Conservation (phyloP, 2,329 filamentous ascomycete genomes). For the Phialemonium atrogriseum region DNA sequence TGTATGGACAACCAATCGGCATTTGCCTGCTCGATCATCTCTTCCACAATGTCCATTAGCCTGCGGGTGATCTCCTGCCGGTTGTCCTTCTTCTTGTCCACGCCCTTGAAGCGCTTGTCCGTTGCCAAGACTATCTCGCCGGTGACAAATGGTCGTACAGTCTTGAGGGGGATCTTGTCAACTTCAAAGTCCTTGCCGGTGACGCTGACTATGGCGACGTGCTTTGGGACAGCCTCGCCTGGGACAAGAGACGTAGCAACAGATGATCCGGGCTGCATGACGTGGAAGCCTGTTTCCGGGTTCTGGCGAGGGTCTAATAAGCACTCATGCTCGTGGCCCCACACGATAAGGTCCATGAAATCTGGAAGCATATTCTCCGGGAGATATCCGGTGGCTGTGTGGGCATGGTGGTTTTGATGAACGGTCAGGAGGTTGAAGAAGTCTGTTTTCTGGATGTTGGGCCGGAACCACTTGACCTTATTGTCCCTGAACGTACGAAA, state of each 20-base stretch:
- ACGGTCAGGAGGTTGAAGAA: constrained; percentile 97
- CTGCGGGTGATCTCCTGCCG: constrained; percentile 69
- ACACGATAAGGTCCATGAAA: constrained; percentile 85
- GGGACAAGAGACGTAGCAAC: constrained; percentile 87
- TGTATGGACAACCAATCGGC: constrained; percentile 75
- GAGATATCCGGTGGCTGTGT: constrained; percentile 87
- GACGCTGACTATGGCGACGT: constrained; percentile 78
- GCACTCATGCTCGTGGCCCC: constrained; percentile 98
- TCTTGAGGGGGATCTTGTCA: constrained; percentile 76
- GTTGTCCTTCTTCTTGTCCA: constrained; percentile 79
- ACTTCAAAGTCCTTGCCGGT: constrained; percentile 74
- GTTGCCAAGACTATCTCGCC: constrained; percentile 70
- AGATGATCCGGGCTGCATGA: constrained; percentile 96
- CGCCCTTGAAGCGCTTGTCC: constrained; percentile 65
- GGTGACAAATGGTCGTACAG: constrained; percentile 85
- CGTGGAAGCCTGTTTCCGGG: constrained; percentile 81
- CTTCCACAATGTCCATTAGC: constrained; percentile 70
- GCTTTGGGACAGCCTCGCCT: constrained; percentile 84
- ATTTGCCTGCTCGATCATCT: constrained; percentile 80
- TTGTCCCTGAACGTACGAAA: constrained; percentile 89
- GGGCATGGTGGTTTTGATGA: constrained; percentile 91
- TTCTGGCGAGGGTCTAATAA: constrained; percentile 78
- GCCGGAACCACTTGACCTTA: constrained; percentile 89
- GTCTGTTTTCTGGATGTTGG: constrained; percentile 68
- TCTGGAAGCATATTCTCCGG: constrained; percentile 89